Evolutionary conservation across 1,139 yeast species (phyloP), one percentile per base, ranked within the genome.

Genomic region (Zygosaccharomyces pseudobailii): DNA sequence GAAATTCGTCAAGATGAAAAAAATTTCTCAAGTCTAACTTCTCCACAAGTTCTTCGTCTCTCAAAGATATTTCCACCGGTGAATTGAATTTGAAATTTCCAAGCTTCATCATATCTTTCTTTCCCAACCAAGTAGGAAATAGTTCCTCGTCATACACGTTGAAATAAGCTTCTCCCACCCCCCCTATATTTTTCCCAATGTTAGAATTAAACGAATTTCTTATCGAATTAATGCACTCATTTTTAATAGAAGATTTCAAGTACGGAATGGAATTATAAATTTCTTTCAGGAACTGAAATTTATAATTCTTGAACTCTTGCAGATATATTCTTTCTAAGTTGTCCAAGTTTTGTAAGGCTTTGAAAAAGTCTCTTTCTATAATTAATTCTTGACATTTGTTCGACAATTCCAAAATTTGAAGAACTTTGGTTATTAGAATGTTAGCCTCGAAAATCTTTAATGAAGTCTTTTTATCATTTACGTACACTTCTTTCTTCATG

Each of bases 381-480:
- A 89, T 84, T 62, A 89, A 71, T 43, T 87, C 94, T 62, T 88
- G 89, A 46, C 89, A 87, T 59, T 83, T 85, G 65, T 89, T 90
- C 23, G 96, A 86, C 57, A 85, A 76, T 61, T 90, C 96, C 51
- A 92, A 73, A 8, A 90, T 92, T 55, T 85, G 90, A 30, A 90
- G 73, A 58, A 96, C 86, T 49, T 84, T 73, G 50, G 75, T 82
- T 43, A 85, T 74, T 40, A 82, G 77, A 36, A 75, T 72, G 20
- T 74, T 76, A 0, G 89, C 80, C 57, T 84, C 89, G 42, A 76
- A 74, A 52, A 85, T 82, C 58, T 82, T 80, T 49, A 72, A 69
- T 31, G 78, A 71, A 6, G 82, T 76, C 56, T 80, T 83, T 55
- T 82, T 82, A 52, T 77, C 70, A 48, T 76, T 76, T 25, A 83